Evolutionary conservation across 2,329 filamentous ascomycete genomes (phyloP), one percentile per base, ranked within the genome.

Genomic region (Aspergillus quadrilineatus): DNA sequence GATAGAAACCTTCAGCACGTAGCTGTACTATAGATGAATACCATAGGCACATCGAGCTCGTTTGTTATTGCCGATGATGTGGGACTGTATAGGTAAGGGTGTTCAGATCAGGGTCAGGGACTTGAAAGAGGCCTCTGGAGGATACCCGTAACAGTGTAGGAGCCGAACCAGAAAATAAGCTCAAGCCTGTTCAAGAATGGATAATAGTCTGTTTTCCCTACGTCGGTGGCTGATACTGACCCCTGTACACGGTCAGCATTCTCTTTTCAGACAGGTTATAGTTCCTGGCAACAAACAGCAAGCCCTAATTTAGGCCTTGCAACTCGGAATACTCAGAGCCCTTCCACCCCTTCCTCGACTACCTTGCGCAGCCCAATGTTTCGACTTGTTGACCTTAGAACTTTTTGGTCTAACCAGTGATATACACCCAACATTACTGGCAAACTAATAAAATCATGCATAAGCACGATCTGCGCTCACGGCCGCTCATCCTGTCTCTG

Each of bases 21-120:
- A 32, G 29, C 45, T 26, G 10, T n/a, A 36, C 26, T 37, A 28
- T 15, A 22, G 32, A 44, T 50, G 39, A 30, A n/a, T 26, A 43
- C 36, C 53, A 15, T 53, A 17, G 8, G 22, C 56, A 32, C n/a
- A 22, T 6, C 26, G n/a, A 49, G 36, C n/a, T 36, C 29, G 26
- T 53, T 36, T 53, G 9, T 41, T 53, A 14, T 41, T 34, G 30
- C 29, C 34, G 50, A 39, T 52, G 28, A 37, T 30, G 22, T 45
- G 26, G 42, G 22, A 22, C 22, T 34, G 30, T 34, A 8, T 34
- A 7, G 4, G 10, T 8, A 34, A 7, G 7, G 30, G 30, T 8
- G 3, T 10, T 34, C 30, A 34, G 30, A 8, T 34, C 30, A 34
- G 6, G 30, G 30, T 34, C 30, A 34, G 22, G 8, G 14, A 9